phyloP scores from a whole-genome alignment of 768 basidiomycete species.

The Lentinula sp. region DNA sequence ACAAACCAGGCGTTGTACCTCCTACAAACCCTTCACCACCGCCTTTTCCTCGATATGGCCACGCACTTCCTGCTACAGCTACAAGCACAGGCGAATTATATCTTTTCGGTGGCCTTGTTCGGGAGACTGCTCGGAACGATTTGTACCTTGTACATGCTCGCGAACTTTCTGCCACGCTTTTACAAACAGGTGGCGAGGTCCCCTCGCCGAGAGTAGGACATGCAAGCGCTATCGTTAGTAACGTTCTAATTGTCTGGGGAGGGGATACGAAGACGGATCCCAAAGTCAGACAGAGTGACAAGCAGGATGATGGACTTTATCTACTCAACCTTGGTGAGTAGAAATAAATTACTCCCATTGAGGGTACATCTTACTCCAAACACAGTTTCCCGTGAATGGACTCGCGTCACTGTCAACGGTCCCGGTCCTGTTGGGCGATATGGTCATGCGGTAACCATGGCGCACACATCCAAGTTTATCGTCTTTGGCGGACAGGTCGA shows the following conservation, averaged over 20 bases:
- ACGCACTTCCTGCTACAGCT: conserved; percentile 78
- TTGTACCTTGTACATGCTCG: conserved; percentile 84
- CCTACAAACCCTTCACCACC: conserved; percentile 70
- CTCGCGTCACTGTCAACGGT: conserved; percentile 71
- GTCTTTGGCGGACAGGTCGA: conserved; percentile 97
- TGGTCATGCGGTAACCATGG: conserved; percentile 94
- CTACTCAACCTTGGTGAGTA: conserved; percentile 88
- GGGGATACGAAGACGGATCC: conserved; percentile 88
- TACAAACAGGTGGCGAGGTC: conserved; percentile 85
- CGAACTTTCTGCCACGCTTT: conserved; percentile 70
- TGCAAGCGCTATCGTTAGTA: conserved; percentile 91
- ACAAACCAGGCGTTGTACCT: conserved; percentile 58
- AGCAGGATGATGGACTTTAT: conserved; percentile 90
- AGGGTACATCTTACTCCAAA: background rate
- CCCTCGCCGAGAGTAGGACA: conserved; percentile 94
- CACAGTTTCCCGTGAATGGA: conserved; percentile 92
- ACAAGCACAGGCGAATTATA: conserved; percentile 86
- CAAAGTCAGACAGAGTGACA: conserved; percentile 54
- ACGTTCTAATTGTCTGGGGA: conserved; percentile 96
- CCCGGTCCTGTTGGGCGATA: conserved; percentile 84
- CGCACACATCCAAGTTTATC: conserved; percentile 78
- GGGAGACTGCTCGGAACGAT: conserved; percentile 86
- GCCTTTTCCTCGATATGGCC: conserved; percentile 96
- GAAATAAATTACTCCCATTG: background rate
- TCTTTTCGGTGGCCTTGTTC: conserved; percentile 94